phyloP scores from a whole-genome alignment of 257 asterid species.

The Haberlea rhodopensis region DNA sequence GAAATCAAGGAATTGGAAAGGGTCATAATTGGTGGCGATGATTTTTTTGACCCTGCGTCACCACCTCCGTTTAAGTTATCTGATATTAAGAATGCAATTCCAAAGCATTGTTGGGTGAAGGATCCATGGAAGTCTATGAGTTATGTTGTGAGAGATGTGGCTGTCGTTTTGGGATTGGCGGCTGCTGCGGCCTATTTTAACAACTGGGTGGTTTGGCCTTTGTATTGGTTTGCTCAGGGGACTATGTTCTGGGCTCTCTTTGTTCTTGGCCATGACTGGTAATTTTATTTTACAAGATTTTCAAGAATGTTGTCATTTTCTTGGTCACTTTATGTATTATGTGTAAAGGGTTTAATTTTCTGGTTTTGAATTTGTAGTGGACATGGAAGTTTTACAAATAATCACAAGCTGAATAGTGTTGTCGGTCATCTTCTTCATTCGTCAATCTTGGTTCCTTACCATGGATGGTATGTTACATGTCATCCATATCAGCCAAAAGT shows the following conservation, averaged over 20 bases:
- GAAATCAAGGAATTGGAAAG: constrained; percentile 27
- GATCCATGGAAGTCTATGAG: constrained; percentile 87
- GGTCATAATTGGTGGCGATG: constrained; percentile 9
- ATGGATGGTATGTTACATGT: constrained; percentile 74
- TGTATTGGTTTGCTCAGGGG: constrained; percentile 91
- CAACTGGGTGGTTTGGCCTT: constrained; percentile 89
- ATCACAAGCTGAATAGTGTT: constrained; percentile 75
- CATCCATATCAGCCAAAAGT: neutral
- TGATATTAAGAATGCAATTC: constrained; percentile 80
- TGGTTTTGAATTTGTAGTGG: constrained; percentile 60
- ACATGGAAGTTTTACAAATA: constrained; percentile 90
- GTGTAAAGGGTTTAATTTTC: neutral
- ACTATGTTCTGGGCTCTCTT: constrained; percentile 99
- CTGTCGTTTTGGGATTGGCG: constrained; percentile 74
- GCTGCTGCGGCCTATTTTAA: constrained; percentile 78
- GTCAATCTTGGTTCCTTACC: constrained; percentile 93
- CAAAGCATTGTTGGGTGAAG: constrained; percentile 96
- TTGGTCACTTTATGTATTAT: neutral
- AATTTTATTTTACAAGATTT: constrained; percentile 1
- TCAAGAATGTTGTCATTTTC: neutral
- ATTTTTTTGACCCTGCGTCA: constrained; percentile 64
- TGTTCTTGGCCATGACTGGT: constrained; percentile 99
- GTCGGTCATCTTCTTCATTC: constrained; percentile 94
- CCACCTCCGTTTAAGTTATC: constrained; percentile 80
- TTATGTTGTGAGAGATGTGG: constrained; percentile 81